phyloP scores from a whole-genome alignment of 2,329 filamentous ascomycete species.

The Capronia coronata region DNA sequence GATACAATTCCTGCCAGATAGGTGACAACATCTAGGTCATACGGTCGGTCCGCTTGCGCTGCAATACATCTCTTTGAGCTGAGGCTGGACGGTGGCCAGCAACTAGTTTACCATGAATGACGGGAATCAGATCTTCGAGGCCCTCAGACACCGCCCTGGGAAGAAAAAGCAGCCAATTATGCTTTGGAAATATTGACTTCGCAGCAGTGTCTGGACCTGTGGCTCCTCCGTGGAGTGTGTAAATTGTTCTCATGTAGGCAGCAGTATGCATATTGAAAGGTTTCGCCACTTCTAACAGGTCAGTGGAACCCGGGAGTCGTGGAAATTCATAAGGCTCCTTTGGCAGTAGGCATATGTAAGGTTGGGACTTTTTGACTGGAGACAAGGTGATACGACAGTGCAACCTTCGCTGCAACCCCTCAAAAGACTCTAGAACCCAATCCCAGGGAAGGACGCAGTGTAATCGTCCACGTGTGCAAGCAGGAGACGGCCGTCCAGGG shows the following conservation, averaged over 20 bases:
- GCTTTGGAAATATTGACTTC: not conserved
- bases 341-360: constrained; percentile 4
- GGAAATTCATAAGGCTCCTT: constrained; percentile 1
- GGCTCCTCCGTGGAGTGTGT: not conserved
- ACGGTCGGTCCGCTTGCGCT: too few relatives aligned
- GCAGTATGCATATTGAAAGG: not conserved
- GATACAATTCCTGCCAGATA: too few relatives aligned
- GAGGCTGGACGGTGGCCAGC: too few relatives aligned
- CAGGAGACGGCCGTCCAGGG: constrained; percentile 1
- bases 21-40: too few relatives aligned
- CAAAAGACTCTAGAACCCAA: not conserved
- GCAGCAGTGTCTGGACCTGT: not conserved
- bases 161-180: not conserved
- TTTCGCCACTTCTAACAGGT: not conserved
- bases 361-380: not conserved
- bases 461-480: constrained; percentile 17
- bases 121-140: not conserved
- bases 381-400: constrained; percentile 1
- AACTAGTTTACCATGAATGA: too few relatives aligned
- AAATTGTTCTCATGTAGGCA: not conserved
- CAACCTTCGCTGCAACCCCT: constrained; percentile 6
- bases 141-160: not conserved
- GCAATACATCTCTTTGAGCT: too few relatives aligned
- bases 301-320: not conserved
- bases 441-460: not conserved